phyloP scores from a whole-genome alignment of 805 yeast genomes.

The Suhomyces canberraensis region DNA sequence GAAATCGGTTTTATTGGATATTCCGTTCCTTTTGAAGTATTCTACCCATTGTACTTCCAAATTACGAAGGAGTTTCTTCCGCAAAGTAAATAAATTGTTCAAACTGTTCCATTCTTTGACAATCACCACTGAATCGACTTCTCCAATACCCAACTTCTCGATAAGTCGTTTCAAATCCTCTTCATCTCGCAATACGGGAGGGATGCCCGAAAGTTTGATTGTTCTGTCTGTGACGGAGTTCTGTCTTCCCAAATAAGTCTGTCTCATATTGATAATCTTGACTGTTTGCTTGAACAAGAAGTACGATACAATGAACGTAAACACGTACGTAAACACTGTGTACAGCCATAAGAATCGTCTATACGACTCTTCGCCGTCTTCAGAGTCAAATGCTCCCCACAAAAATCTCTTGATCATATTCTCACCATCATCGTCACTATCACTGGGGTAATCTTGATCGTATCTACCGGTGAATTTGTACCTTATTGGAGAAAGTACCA shows the following conservation, averaged over 20 bases:
- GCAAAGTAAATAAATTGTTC: conserved; percentile 59
- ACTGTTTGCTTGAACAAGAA: conserved; percentile 67
- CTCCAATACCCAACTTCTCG: conserved; percentile 75
- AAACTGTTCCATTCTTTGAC: conserved; percentile 85
- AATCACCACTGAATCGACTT: conserved; percentile 69
- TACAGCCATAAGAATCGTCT: conserved; percentile 78
- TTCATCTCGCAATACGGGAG: conserved; percentile 72
- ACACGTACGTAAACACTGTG: conserved; percentile 80
- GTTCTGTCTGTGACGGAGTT: conserved; percentile 91
- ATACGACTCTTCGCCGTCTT: conserved; percentile 29
- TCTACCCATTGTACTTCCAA: conserved; percentile 73
- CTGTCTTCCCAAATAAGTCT: conserved; percentile 77
- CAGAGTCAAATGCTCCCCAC: neutral
- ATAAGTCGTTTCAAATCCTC: conserved; percentile 69
- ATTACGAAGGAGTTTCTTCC: conserved; percentile 50
- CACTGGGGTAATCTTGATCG: conserved; percentile 39
- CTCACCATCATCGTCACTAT: conserved; percentile 22
- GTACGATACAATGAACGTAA: conserved; percentile 64
- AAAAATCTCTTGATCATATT: conserved; percentile 1
- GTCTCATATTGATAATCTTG: conserved; percentile 74
- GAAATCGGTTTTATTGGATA: conserved; percentile 27
- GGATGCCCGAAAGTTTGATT: conserved; percentile 82
- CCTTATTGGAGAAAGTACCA: conserved; percentile 80
- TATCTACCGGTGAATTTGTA: conserved; percentile 78
- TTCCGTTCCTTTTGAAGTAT: conserved; percentile 46